Percentiles rank a stretch among this genome's conserved stretches.
phyloP scores from a whole-genome alignment of 2,329 filamentous ascomycete species.

The Talaromyces funiculosus region DNA sequence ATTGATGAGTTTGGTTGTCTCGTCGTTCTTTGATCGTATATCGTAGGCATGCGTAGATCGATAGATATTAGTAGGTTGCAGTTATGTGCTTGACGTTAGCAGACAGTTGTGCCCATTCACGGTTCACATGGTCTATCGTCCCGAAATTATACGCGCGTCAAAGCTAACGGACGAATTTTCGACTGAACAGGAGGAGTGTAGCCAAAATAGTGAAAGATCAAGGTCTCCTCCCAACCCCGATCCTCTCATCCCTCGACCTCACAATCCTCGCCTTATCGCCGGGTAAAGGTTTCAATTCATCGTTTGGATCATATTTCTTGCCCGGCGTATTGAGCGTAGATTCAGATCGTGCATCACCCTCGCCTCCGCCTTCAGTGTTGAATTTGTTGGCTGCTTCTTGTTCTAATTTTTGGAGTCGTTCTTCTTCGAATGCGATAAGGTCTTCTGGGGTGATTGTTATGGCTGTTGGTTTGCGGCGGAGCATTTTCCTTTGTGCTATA shows the following conservation, averaged over 20 bases:
- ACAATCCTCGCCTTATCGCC: slow-evolving; percentile 46
- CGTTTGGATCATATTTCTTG: slow-evolving; percentile 39
- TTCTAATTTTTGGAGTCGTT: slow-evolving; percentile 26
- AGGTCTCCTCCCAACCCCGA: slow-evolving; percentile 27
- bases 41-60: background rate
- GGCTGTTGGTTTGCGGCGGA: slow-evolving; percentile 48
- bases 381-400: slow-evolving; percentile 23
- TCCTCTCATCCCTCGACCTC: slow-evolving; percentile 42
- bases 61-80: background rate
- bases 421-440: slow-evolving; percentile 43
- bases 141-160: background rate
- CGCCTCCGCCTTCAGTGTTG: slow-evolving; percentile 9
- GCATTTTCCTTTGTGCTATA: slow-evolving; percentile 29
- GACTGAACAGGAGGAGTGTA: background rate
- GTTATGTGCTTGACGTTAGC: background rate
- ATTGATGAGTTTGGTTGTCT: background rate
- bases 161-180: background rate
- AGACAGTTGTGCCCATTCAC: background rate
- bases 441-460: slow-evolving; percentile 47
- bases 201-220: background rate
- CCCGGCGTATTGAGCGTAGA: slow-evolving; percentile 1
- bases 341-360: slow-evolving; percentile 3
- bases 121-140: background rate
- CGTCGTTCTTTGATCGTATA: background rate
- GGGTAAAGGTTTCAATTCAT: slow-evolving; percentile 47